Evolutionary conservation across 352 stramenopile species (phyloP).

Genomic region (Phytophthora tentaculata): DNA sequence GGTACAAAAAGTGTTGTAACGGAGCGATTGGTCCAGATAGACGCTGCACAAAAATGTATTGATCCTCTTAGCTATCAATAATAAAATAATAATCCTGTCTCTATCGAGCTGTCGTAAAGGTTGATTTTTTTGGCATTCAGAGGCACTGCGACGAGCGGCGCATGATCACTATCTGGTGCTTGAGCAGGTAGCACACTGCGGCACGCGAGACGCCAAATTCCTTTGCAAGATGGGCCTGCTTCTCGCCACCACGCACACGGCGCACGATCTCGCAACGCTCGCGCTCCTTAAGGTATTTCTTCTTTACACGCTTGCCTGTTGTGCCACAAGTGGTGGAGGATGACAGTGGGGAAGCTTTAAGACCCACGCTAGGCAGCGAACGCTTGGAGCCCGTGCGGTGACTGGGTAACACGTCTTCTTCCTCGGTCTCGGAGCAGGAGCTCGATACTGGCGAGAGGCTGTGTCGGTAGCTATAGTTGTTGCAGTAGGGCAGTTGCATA

Average conservation of each 20-base stretch:
- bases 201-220: constrained; percentile 69
- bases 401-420: constrained; percentile 27
- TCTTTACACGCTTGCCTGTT: constrained; percentile 50
- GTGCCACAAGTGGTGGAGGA: constrained; percentile 19
- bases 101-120: constrained; percentile 2
- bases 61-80: constrained; percentile 32
- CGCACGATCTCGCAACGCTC: constrained; percentile 73
- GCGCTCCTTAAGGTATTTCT: constrained; percentile 74
- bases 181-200: constrained; percentile 70
- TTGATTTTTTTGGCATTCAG: constrained; percentile 16
- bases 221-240: constrained; percentile 69
- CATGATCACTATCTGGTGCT: constrained; percentile 70
- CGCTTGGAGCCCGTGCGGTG: constrained; percentile 34
- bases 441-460: constrained; percentile 26
- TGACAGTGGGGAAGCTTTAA: constrained; percentile 23
- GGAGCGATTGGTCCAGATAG: neutral
- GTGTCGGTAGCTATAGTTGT: constrained; percentile 8
- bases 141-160: constrained; percentile 49
- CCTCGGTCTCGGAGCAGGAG: constrained; percentile 38
- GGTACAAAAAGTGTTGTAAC: too few species aligned
- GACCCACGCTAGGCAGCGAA: constrained; percentile 24
- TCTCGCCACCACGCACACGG: constrained; percentile 60
- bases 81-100: constrained; percentile 39
- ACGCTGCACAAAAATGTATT: constrained; percentile 33
- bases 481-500: constrained; percentile 29